Evolutionary conservation across 805 yeast species (phyloP), one percentile per base, ranked within the genome.

Genomic region (Pichia membranifaciens): DNA sequence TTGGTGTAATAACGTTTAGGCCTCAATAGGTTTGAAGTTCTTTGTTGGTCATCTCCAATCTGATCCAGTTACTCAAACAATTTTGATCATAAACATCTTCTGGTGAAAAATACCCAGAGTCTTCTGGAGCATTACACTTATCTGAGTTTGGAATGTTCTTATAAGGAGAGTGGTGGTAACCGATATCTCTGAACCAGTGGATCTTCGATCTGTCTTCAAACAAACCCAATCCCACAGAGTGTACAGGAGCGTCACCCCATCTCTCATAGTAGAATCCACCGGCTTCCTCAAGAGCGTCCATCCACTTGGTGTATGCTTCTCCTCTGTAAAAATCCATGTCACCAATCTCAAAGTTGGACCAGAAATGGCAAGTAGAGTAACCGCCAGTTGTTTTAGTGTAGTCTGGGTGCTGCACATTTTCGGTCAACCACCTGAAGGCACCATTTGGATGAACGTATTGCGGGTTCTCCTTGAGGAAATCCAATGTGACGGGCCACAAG

Each of bases 221-320:
- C 49, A 86, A 62, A 21, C 79, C 79, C 38, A 86, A 66, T 0
- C 90, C 96, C 47, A 87, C 65, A 17, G 88, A 79, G 60, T 87
- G 93, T 2, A 87, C 93, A 1, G 96, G 96, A 0, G 95, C 95
- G 68, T 87, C 96, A 4, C 96, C 95, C 96, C 96, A 87, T 55
- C 95, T 70, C 64, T 89, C 96, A 60, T 87, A 87, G 62, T 85
- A 87, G 59, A 87, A 87, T 13, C 90, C 90, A 38, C 93, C 93
- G 2, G 81, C 70, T n/a, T 71, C 60, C 51, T 87, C 95, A 41
- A 87, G 68, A 54, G 73, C 70, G 39, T 82, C 72, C 62, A 84
- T 76, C 80, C 85, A 87, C 18, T 68, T 67, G 32, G 74, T 70
- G 60, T 87, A 87, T 0, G 88, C 82, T 51, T 83, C 83, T 38